Base-by-base conservation (phyloP, 495 filamentous ascomycete genomes). In the Aspergillus baeticus region DNA sequence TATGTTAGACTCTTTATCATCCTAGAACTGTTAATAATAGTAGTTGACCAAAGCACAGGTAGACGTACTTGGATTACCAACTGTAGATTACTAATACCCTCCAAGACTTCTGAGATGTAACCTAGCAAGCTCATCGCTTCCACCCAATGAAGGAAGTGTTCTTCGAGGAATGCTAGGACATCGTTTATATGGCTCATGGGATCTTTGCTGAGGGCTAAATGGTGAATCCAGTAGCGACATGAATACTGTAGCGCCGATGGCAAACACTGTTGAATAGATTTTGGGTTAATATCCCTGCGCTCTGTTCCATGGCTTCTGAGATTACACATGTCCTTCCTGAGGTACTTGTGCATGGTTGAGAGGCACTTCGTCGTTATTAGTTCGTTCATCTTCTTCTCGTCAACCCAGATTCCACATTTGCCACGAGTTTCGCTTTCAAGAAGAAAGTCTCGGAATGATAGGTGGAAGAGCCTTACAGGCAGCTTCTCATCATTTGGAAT, bases 101-200 rank as follows among this genome's bases (percentile, higher is more conserved):
- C 22, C 14, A 66, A 13, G 10, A 68, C 59, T 37, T 72, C 70
- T 13, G 68, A 68, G 20, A 68, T 45, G 22, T 13, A 15, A n/a
- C 70, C 69, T n/a, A 80, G 10, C 7, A 80, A 51, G 54, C 69
- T 65, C 53, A 80, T 61, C 21, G 59, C 72, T 60, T 81, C 74
- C 18, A 80, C 36, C 76, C 71, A 78, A 55, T 73, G 68, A 51
- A 83, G 72, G 29, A 83, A 70, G 61, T 81, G 70, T 36, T 63
- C 45, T 45, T 63, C 29, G 15, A 81, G 62, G 37, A 81, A 81
- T n/a, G 23, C 20, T 34, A 72, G 33, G 13, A 70, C 15, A 31
- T 10, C 15, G 31, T 46, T 11, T 15, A 17, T 5, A 57, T 74
- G 59, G 23, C 44, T 34, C 33, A 70, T 29, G 8, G 20, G 20